Base-by-base conservation (phyloP, 345 rosid genomes). In the Physaria fendleri region DNA sequence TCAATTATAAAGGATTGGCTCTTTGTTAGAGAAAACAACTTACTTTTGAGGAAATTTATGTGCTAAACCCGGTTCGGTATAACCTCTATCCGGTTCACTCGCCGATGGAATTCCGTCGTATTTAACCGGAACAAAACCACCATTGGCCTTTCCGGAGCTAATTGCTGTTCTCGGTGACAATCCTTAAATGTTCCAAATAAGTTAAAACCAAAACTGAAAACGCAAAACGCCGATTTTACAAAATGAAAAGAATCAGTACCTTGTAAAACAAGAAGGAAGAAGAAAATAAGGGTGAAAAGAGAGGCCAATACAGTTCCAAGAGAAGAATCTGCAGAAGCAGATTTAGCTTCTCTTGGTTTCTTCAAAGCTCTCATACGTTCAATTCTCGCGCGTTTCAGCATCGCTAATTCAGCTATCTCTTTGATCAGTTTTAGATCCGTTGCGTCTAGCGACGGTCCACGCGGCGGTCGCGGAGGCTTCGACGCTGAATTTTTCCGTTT, bases 391-490 rank as follows among this genome's bases (percentile, higher is more conserved):
- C 88, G 88, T 74, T 90, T 94, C 74, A 83, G 61, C 88, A 81
- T 81, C 51, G 95, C 90, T 10, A 87, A 68, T 66, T 90, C 97
- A 34, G 93, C 54, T 6, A 90, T 80, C 74, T 94, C 99, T 50
- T 72, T 75, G 1, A 94, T 84, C 49, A 90, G 72, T 73, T 85
- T 90, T 77, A 81, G 80, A 75, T 87, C 99, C 44, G 93, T 83
- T 0, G 95, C 79, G 56, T 87, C 96, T 65, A 94, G 50, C 4
- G 87, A 82, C 7, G 96, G 97, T 52, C 93, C 87, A 61, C 83
- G 77, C 0, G 97, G 99, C 20, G 97, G 92, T n/a, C 90, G 73
- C 2, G 99, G 99, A 66, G 99, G 99, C 63, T 87, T 90, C 73
- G 60, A 81, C 52, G 80, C 87, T 2, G 66, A 64, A 47, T 76